Conservation (phyloP, 2,329 filamentous ascomycete species). For the Ceratocystis colombiana region DNA sequence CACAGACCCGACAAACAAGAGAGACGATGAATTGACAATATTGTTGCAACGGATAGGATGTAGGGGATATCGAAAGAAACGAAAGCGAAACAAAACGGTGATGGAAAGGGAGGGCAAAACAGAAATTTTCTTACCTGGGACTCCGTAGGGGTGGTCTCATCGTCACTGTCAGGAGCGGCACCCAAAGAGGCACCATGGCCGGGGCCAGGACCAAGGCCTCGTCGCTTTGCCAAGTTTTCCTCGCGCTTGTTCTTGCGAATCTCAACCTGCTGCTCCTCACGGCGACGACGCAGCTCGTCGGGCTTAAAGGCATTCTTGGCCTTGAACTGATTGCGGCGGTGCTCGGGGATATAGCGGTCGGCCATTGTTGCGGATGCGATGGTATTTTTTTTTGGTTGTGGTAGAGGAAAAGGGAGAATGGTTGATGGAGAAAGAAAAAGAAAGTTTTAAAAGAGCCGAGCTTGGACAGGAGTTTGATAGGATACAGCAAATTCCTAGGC, state of each 20-base stretch:
- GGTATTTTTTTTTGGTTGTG: conserved; percentile 21
- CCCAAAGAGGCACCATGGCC: conserved; percentile 72
- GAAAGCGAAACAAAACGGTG: conserved; percentile 24
- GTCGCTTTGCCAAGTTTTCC: conserved; percentile 96
- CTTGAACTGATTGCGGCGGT: conserved; percentile 99
- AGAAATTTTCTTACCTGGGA: conserved; percentile 64
- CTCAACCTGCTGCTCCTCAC: conserved; percentile 98
- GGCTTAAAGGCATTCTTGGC: conserved; percentile 98
- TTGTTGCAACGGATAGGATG: background rate
- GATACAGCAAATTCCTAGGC: conserved; percentile 1
- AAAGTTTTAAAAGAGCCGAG: conserved; percentile 22
- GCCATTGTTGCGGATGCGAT: conserved; percentile 58
- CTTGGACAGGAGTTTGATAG: conserved; percentile 26
- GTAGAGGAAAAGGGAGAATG: conserved; percentile 23
- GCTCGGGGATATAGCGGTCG: conserved; percentile 98
- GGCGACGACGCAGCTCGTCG: conserved; percentile 93
- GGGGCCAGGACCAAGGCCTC: conserved; percentile 79
- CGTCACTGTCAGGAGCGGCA: conserved; percentile 89
- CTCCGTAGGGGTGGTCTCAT: conserved; percentile 90
- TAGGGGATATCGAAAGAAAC: conserved; percentile 18
- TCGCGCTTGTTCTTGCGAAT: conserved; percentile 98
- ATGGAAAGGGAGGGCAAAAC: background rate
- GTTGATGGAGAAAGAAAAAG: conserved; percentile 22
- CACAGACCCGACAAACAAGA: conserved; percentile 1
- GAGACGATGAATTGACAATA: conserved; percentile 6